phyloP scores from a whole-genome alignment of 2,329 filamentous ascomycete species.

The Cladosporium sp. region DNA sequence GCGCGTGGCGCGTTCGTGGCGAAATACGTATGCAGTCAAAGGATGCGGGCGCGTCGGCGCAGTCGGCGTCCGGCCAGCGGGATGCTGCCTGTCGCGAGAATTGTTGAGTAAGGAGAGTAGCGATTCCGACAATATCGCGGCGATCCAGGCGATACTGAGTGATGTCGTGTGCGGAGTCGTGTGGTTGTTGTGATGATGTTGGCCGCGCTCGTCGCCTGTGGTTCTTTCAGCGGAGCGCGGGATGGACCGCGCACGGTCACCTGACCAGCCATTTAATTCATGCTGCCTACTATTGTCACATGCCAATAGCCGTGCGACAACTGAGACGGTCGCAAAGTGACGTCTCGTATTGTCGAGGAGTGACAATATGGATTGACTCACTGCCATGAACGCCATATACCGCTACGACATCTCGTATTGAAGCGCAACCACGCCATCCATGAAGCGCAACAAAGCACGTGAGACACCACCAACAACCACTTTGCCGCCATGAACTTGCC shows the following conservation, averaged over 20 bases:
- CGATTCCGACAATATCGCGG: constrained; percentile 26
- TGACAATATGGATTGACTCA: not conserved
- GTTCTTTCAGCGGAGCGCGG: constrained; percentile 1
- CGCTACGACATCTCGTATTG: not conserved
- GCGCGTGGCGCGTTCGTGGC: constrained; percentile 24
- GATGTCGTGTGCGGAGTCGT: constrained; percentile 13
- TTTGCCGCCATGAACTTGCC: constrained; percentile 61
- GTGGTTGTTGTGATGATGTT: constrained; percentile 16
- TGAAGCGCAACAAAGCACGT: constrained; percentile 4
- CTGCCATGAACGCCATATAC: not conserved
- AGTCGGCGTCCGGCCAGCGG: constrained; percentile 31
- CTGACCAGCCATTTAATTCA: not conserved
- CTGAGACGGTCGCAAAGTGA: not conserved
- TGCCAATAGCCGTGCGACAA: not conserved
- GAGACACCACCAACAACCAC: not conserved
- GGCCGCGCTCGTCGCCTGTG: not conserved
- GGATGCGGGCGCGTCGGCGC: constrained; percentile 16
- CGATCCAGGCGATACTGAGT: constrained; percentile 27
- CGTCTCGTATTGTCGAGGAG: not conserved
- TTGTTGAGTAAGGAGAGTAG: constrained; percentile 11
- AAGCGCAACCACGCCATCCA: not conserved
- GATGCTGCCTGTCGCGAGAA: constrained; percentile 14
- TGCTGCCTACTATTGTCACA: not conserved
- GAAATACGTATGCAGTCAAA: constrained; percentile 6
- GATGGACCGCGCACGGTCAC: not conserved